These are phyloP conservation scores for Arxiozyma slooffiae DNA, from an alignment of 1,139 yeast genomes.

Conservation along the genomic window DNA sequence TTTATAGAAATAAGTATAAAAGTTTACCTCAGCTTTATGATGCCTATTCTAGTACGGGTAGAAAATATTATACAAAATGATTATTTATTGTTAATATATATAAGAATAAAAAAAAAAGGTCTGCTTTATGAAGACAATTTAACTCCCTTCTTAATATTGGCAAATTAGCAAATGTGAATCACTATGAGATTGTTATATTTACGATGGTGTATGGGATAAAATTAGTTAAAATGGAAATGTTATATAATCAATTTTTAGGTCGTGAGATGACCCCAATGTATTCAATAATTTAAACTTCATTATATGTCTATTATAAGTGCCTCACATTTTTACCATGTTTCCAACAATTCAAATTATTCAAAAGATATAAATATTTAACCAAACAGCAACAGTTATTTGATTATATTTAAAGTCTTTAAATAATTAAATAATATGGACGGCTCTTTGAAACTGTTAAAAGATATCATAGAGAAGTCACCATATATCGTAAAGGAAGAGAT, in stretches of 20 bases:
- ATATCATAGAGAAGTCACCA: conserved; percentile 22
- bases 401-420: conserved; percentile 37
- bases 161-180: conserved; percentile 45
- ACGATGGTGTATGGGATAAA: conserved; percentile 55
- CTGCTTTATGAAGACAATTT: conserved; percentile 49
- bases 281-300: conserved; percentile 40
- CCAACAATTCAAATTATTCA: conserved; percentile 36
- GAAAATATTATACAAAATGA: conserved; percentile 34
- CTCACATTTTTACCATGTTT: conserved; percentile 41
- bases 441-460: conserved; percentile 37
- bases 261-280: conserved; percentile 43
- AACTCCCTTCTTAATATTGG: conserved; percentile 53
- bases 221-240: conserved; percentile 40
- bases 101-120: conserved; percentile 48
- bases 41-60: conserved; percentile 24
- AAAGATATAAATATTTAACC: conserved; percentile 33
- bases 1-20: conserved; percentile 16
- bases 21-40: conserved; percentile 13
- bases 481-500: conserved; percentile 19
- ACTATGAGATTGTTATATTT: conserved; percentile 56
- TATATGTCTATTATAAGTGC: conserved; percentile 38
- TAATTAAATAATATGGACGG: conserved; percentile 33
- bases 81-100: conserved; percentile 40
- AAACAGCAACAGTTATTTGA: conserved; percentile 33
- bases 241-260: conserved; percentile 41